These are phyloP conservation scores for Tephrocybe sp. DNA, from an alignment of 768 basidiomycete species.

Conservation along the genomic window DNA sequence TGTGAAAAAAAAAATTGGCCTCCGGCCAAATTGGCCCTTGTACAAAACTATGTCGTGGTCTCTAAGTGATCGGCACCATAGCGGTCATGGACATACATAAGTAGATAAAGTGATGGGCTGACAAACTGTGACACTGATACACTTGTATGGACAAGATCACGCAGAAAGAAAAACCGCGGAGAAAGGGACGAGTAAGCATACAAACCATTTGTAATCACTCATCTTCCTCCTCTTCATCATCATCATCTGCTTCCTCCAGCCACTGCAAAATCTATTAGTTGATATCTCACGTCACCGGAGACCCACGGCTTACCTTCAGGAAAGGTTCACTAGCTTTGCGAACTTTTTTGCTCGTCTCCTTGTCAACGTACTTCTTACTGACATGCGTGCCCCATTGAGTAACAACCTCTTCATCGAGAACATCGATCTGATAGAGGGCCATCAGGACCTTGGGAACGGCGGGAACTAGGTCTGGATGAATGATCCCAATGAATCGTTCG, in stretches of 20 bases:
- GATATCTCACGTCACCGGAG: background rate
- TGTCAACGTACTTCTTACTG: slow-evolving; percentile 95
- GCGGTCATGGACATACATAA: too few species aligned
- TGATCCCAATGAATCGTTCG: slow-evolving; percentile 79
- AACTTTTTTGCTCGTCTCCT: slow-evolving; percentile 93
- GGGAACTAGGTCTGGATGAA: slow-evolving; percentile 68
- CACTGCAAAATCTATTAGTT: slow-evolving; percentile 45
- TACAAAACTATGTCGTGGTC: too few species aligned
- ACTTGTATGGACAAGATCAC: background rate
- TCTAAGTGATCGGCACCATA: too few species aligned
- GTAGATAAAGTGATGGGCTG: too few species aligned
- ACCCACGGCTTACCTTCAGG: slow-evolving; percentile 63
- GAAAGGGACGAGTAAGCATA: too few species aligned
- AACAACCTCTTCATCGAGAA: slow-evolving; percentile 90
- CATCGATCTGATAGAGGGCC: slow-evolving; percentile 88
- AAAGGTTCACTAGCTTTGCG: slow-evolving; percentile 95
- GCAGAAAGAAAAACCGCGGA: background rate
- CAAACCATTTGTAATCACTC: background rate
- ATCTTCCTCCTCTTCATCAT: slow-evolving; percentile 43
- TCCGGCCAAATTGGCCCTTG: too few species aligned
- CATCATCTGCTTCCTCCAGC: slow-evolving; percentile 88
- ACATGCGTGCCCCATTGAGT: slow-evolving; percentile 95
- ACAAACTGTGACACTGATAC: background rate
- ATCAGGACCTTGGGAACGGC: slow-evolving; percentile 90
- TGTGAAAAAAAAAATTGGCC: too few species aligned